Evolutionary conservation across 345 rosid species (phyloP).

Genomic region (Conringia planisiliqua): DNA sequence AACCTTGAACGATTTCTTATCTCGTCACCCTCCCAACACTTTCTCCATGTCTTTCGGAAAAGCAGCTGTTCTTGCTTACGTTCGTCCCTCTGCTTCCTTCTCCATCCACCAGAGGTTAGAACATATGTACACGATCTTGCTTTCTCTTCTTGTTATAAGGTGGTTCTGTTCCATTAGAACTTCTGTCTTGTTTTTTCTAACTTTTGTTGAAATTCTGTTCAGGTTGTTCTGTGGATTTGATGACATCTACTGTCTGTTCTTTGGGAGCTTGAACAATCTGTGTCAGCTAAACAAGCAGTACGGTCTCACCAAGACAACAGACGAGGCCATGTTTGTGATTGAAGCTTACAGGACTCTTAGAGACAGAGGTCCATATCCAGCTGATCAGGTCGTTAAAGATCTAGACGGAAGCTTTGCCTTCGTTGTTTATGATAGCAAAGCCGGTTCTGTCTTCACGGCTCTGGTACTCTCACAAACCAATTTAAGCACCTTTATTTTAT

Average conservation of each 20-base stretch:
- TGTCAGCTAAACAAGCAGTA: constrained; percentile 64
- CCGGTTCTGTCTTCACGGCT: constrained; percentile 79
- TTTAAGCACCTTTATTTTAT: neutral
- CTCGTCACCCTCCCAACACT: constrained; percentile 54
- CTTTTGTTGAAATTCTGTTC: neutral
- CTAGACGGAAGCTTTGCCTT: constrained; percentile 93
- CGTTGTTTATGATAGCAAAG: constrained; percentile 77
- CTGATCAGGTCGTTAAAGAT: constrained; percentile 88
- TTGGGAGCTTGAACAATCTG: constrained; percentile 76
- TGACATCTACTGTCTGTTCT: constrained; percentile 75
- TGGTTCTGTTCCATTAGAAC: neutral
- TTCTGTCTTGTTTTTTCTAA: neutral
- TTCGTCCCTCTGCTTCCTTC: constrained; percentile 40
- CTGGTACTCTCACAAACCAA: constrained; percentile 42
- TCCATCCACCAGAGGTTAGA: constrained; percentile 53
- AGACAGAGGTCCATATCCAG: constrained; percentile 95
- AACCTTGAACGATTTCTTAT: constrained; percentile 57
- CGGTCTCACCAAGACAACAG: constrained; percentile 67
- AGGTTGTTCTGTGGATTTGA: constrained; percentile 73
- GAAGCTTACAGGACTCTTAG: constrained; percentile 86
- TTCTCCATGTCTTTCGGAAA: constrained; percentile 67
- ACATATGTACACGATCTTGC: neutral
- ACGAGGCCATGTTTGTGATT: constrained; percentile 81
- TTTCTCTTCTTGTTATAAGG: neutral
- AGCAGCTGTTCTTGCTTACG: constrained; percentile 68